Percentiles rank a stretch among this genome's conserved stretches.
Evolutionary conservation across 2,329 filamentous ascomycete genomes (phyloP).

Genomic region (Botrytis tulipae): DNA sequence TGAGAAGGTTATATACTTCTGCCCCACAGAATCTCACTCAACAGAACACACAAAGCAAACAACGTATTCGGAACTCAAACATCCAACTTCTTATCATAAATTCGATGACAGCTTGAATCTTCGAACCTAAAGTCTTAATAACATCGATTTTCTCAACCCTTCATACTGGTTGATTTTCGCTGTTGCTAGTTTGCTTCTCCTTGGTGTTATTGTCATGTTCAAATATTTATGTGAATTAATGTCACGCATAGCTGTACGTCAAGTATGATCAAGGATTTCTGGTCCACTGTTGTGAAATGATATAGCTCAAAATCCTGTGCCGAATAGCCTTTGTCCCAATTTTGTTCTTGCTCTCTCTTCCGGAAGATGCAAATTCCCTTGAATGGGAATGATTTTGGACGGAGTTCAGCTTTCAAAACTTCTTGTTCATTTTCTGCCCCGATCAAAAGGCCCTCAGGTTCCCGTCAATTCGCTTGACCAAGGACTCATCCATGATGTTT

Average conservation of each 20-base stretch:
- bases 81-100: background rate
- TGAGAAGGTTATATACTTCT: too few relatives aligned
- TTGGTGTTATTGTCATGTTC: too few relatives aligned
- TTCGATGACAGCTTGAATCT: background rate
- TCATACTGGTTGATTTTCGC: background rate
- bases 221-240: background rate
- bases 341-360: too few relatives aligned
- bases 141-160: background rate
- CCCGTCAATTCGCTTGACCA: too few relatives aligned
- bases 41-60: rapidly evolving
- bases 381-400: background rate
- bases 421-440: background rate
- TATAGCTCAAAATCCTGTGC: rapidly evolving
- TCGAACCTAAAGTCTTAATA: background rate
- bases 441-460: background rate
- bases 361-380: too few relatives aligned
- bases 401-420: background rate
- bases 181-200: background rate
- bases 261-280: background rate
- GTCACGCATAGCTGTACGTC: background rate
- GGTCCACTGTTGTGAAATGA: rapidly evolving
- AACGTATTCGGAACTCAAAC: background rate
- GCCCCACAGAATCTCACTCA: too few relatives aligned
- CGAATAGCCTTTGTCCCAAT: too few relatives aligned
- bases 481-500: too few relatives aligned